These are phyloP conservation scores for Talaromyces stipitatus DNA, from an alignment of 495 filamentous ascomycete species.

Conservation along the genomic window DNA sequence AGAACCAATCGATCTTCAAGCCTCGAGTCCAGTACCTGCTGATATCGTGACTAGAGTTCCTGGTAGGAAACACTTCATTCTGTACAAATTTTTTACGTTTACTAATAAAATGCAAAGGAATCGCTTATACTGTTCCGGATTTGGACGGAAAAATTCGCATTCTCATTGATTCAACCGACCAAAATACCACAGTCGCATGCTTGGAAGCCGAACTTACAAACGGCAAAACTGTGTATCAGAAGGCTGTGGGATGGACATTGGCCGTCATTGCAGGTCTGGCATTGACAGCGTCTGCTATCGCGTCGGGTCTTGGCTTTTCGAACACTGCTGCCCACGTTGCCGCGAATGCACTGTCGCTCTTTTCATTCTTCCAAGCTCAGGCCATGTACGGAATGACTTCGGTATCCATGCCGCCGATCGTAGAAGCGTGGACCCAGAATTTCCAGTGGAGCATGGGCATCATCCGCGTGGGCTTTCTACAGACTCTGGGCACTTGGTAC, in stretches of 20 bases:
- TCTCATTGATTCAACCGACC: slow-evolving; percentile 53
- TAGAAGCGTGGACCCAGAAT: slow-evolving; percentile 81
- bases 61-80: background rate
- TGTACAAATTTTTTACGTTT: background rate
- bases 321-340: slow-evolving; percentile 91
- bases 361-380: slow-evolving; percentile 82
- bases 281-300: slow-evolving; percentile 61
- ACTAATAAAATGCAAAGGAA: background rate
- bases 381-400: slow-evolving; percentile 73
- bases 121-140: slow-evolving; percentile 63
- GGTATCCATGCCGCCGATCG: slow-evolving; percentile 67
- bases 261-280: slow-evolving; percentile 69
- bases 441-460: slow-evolving; percentile 90
- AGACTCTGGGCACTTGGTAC: slow-evolving; percentile 77
- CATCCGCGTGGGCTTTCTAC: slow-evolving; percentile 70
- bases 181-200: slow-evolving; percentile 57
- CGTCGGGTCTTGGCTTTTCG: slow-evolving; percentile 64
- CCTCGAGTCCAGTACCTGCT: background rate
- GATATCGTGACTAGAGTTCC: slow-evolving; percentile 5
- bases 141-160: slow-evolving; percentile 70
- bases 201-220: slow-evolving; percentile 76
- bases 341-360: slow-evolving; percentile 75
- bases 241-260: slow-evolving; percentile 71
- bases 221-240: slow-evolving; percentile 73
- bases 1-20: slow-evolving; percentile 3